phyloP scores from a whole-genome alignment of 495 filamentous ascomycete genomes.

The Letharia lupina region DNA sequence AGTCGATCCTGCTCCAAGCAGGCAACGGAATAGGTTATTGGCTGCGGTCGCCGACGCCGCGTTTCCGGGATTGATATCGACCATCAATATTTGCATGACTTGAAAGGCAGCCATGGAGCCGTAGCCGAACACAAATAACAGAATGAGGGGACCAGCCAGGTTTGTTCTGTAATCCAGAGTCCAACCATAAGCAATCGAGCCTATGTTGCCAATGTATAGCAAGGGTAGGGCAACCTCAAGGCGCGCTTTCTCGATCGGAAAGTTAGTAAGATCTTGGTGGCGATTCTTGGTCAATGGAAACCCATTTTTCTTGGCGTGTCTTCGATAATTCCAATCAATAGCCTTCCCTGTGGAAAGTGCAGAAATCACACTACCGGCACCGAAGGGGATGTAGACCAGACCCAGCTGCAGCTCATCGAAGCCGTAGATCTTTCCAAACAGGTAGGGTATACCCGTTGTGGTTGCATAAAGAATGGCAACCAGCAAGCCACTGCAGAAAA shows the following conservation, averaged over 20 bases:
- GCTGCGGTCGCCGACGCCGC: constrained; percentile 61
- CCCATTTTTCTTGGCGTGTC: constrained; percentile 18
- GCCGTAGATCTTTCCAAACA: constrained; percentile 49
- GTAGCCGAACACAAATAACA: constrained; percentile 33
- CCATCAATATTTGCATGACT: constrained; percentile 42
- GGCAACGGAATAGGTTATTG: constrained; percentile 60
- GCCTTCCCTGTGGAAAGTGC: constrained; percentile 22
- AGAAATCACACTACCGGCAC: constrained; percentile 30
- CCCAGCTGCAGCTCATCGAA: constrained; percentile 44
- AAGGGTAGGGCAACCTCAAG: constrained; percentile 38
- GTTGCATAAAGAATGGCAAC: constrained; percentile 51
- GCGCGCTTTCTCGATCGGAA: constrained; percentile 44
- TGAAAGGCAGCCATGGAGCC: constrained; percentile 31
- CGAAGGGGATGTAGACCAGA: constrained; percentile 47
- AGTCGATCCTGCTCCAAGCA: constrained; percentile 58
- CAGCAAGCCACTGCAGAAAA: constrained; percentile 48
- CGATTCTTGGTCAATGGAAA: constrained; percentile 18
- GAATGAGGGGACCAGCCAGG: constrained; percentile 31
- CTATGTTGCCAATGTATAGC: constrained; percentile 29
- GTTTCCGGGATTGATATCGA: constrained; percentile 55
- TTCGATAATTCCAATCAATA: constrained; percentile 22
- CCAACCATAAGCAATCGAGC: constrained; percentile 45
- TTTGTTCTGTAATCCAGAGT: constrained; percentile 31
- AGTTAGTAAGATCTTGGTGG: constrained; percentile 30
- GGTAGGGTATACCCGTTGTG: constrained; percentile 40